Conservation (phyloP, 495 filamentous ascomycete species). For the Aspergillus sparsus region DNA sequence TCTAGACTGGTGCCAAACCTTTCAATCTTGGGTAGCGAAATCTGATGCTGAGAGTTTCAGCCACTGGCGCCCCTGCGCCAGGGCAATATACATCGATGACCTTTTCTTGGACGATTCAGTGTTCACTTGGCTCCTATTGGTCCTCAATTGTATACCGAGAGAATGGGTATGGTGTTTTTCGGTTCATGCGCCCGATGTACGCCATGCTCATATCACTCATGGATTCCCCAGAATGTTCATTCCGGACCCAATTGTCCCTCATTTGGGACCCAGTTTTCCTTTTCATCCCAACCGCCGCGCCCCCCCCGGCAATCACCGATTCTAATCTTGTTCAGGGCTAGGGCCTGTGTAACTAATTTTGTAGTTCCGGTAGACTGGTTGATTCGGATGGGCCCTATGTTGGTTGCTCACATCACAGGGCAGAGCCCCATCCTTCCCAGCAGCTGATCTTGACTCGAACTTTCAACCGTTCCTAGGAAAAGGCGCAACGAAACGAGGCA, state of each 20-base stretch:
- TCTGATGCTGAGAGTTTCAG: conserved; percentile 24
- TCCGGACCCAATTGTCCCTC: conserved; percentile 16
- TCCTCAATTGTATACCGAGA: conserved; percentile 22
- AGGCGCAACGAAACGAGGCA: neutral
- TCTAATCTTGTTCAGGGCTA: conserved; percentile 17
- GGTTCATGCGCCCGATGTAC: conserved; percentile 23
- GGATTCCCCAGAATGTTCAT: conserved; percentile 25
- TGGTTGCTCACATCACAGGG: conserved; percentile 10
- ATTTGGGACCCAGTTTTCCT: neutral
- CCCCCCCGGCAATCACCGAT: conserved; percentile 16
- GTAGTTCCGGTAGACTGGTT: conserved; percentile 1
- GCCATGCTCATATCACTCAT: conserved; percentile 19
- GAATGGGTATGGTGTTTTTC: conserved; percentile 18
- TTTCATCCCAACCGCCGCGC: conserved; percentile 4
- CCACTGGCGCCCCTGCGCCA: conserved; percentile 20
- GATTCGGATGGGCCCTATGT: conserved; percentile 7
- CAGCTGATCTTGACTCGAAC: conserved; percentile 15
- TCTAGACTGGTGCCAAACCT: conserved; percentile 24
- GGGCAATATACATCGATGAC: conserved; percentile 16
- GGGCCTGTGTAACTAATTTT: conserved; percentile 17
- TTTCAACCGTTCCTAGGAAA: conserved; percentile 8
- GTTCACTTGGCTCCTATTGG: conserved; percentile 12
- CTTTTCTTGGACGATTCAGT: conserved; percentile 1
- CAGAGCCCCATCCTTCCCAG: conserved; percentile 16
- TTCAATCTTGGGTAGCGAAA: conserved; percentile 19